These are phyloP conservation scores for Sugiyamaella mastotermitis DNA, from an alignment of 805 yeast species.

Conservation along the genomic window DNA sequence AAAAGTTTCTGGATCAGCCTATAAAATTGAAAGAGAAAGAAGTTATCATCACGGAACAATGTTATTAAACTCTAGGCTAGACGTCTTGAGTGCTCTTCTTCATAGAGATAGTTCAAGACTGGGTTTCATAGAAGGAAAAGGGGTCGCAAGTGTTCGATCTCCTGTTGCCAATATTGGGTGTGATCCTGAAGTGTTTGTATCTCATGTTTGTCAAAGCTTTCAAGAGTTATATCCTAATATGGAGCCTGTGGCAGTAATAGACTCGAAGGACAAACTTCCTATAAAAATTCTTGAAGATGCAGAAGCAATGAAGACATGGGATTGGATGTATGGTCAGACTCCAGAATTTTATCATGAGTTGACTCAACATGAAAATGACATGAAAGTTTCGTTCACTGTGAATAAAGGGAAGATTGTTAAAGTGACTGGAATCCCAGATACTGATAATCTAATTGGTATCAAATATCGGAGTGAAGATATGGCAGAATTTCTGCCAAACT, in stretches of 20 bases:
- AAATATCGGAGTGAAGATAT: conserved; percentile 5
- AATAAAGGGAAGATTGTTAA: conserved; percentile 39
- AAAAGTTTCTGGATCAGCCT: conserved; percentile 92
- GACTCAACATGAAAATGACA: conserved; percentile 29
- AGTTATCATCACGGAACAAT: conserved; percentile 96
- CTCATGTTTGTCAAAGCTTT: conserved; percentile 39
- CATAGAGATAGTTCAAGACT: conserved; percentile 37
- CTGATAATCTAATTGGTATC: conserved; percentile 19
- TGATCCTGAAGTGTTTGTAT: conserved; percentile 40
- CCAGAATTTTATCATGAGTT: conserved; percentile 63
- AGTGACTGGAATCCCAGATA: conserved; percentile 11
- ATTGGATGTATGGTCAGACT: conserved; percentile 72
- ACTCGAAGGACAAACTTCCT: conserved; percentile 11
- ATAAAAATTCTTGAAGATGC: conserved; percentile 19
- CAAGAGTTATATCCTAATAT: conserved; percentile 22
- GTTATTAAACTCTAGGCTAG: conserved; percentile 64
- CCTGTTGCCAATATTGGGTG: conserved; percentile 65
- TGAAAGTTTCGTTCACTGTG: conserved; percentile 38
- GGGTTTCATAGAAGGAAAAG: conserved; percentile 41
- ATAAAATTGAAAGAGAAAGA: conserved; percentile 70
- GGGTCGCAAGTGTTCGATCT: conserved; percentile 74
- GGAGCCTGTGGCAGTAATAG: conserved; percentile 4
- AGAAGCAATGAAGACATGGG: conserved; percentile 47
- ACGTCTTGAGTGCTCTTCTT: conserved; percentile 53
- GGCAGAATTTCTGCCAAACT: neutral